phyloP scores from a whole-genome alignment of 768 basidiomycete species.

The Lentinula boryana region DNA sequence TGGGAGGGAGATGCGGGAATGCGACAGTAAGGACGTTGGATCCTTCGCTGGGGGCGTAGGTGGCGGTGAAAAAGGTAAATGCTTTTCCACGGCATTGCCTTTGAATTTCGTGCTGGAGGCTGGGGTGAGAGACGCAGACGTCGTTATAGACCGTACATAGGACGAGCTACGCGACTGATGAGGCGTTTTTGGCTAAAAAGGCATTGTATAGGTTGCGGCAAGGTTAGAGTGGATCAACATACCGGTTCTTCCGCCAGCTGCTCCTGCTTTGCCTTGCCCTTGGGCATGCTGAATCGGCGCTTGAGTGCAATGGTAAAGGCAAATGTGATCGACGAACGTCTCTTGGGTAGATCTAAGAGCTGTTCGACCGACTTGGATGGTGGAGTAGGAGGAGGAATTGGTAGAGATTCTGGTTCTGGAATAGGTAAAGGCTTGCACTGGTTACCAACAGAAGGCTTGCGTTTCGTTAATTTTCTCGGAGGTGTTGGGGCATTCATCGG shows the following conservation, averaged over 20 bases:
- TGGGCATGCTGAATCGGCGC: slow-evolving; percentile 1
- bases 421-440: slow-evolving; percentile 2
- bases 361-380: background rate
- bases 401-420: background rate
- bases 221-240: background rate
- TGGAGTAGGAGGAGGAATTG: background rate
- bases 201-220: background rate
- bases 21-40: background rate
- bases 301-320: slow-evolving; percentile 2
- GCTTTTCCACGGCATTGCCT: background rate
- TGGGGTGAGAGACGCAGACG: background rate
- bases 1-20: background rate
- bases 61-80: background rate
- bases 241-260: background rate
- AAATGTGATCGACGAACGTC: background rate
- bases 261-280: background rate
- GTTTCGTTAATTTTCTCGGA: background rate
- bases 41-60: slow-evolving; percentile 1
- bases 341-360: background rate
- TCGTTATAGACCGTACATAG: background rate
- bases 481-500: background rate
- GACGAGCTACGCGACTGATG: background rate
- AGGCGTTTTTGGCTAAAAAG: background rate
- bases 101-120: background rate
- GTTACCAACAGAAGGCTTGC: background rate